Evolutionary conservation across 2,329 filamentous ascomycete genomes (phyloP).

Genomic region (Arthrocladium fulminans): DNA sequence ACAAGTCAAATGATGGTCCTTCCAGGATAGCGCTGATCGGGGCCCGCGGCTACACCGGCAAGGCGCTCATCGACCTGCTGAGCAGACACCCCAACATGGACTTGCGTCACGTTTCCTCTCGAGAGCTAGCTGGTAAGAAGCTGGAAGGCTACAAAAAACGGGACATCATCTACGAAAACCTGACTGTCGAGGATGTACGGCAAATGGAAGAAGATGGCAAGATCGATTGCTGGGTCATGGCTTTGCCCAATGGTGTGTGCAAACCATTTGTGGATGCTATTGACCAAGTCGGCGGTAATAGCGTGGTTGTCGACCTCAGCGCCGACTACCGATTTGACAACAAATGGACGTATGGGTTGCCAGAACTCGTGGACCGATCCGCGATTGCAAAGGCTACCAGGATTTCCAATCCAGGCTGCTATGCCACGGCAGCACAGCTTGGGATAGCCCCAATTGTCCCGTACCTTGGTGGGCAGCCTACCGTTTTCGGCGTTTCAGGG

Average conservation of each 20-base stretch:
- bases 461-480: slow-evolving; percentile 68
- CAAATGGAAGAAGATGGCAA: slow-evolving; percentile 74
- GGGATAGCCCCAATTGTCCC: slow-evolving; percentile 75
- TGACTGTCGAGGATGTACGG: slow-evolving; percentile 76
- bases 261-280: slow-evolving; percentile 89
- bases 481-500: slow-evolving; percentile 81
- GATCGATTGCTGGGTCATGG: slow-evolving; percentile 96
- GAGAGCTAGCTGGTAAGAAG: slow-evolving; percentile 79
- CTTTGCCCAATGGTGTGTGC: slow-evolving; percentile 89
- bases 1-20: slow-evolving; percentile 69
- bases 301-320: slow-evolving; percentile 85
- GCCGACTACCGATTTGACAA: slow-evolving; percentile 89
- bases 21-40: slow-evolving; percentile 80
- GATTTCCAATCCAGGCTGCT: slow-evolving; percentile 91
- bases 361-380: slow-evolving; percentile 69
- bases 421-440: slow-evolving; percentile 85
- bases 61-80: slow-evolving; percentile 77
- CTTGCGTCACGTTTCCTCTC: slow-evolving; percentile 81
- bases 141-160: slow-evolving; percentile 85
- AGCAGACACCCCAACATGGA: slow-evolving; percentile 86
- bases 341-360: slow-evolving; percentile 81
- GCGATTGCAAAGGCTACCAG: slow-evolving; percentile 69
- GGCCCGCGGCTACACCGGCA: slow-evolving; percentile 87
- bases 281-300: slow-evolving; percentile 59
- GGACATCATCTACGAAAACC: slow-evolving; percentile 84